A percentile compares a stretch with the other conserved stretches of the same genome.
phyloP scores from a whole-genome alignment of 495 filamentous ascomycete genomes.

The Penicillium dipodomyicola region DNA sequence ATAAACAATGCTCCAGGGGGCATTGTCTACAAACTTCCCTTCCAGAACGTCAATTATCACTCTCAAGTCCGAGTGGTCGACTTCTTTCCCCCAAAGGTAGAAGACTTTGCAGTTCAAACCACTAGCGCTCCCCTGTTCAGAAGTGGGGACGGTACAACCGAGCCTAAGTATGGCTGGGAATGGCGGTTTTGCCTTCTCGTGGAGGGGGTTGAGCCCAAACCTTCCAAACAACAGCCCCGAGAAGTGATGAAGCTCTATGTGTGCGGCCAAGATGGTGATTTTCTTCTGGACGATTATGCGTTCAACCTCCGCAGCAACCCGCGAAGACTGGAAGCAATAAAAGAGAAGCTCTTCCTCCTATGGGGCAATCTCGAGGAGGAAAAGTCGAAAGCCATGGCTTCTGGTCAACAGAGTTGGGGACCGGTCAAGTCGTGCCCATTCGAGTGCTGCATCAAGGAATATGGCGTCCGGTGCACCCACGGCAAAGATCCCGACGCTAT shows the following conservation, averaged over 20 bases:
- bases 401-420: conserved; percentile 17
- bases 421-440: conserved; percentile 30
- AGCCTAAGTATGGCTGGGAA: conserved; percentile 52
- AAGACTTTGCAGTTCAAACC: conserved; percentile 64
- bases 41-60: conserved; percentile 71
- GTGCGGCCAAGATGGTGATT: conserved; percentile 60
- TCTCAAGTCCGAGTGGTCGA: conserved; percentile 72
- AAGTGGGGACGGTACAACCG: conserved; percentile 22
- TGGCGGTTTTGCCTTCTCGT: conserved; percentile 78
- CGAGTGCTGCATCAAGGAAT: conserved; percentile 51
- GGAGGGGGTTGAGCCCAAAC: conserved; percentile 50
- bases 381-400: conserved; percentile 36
- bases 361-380: conserved; percentile 85
- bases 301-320: conserved; percentile 58
- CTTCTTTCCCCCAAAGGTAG: conserved; percentile 68
- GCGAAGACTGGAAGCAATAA: conserved; percentile 47
- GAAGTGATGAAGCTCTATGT: conserved; percentile 63
- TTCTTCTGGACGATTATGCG: conserved; percentile 64
- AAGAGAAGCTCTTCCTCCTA: conserved; percentile 71
- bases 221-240: conserved; percentile 32
- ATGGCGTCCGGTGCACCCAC: conserved; percentile 46
- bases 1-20: conserved; percentile 43
- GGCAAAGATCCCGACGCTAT: conserved; percentile 21
- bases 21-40: conserved; percentile 54
- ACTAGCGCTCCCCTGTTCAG: conserved; percentile 49